Conservation (phyloP, 202 grass and related monocot species). For the Elaeis oleifera region DNA sequence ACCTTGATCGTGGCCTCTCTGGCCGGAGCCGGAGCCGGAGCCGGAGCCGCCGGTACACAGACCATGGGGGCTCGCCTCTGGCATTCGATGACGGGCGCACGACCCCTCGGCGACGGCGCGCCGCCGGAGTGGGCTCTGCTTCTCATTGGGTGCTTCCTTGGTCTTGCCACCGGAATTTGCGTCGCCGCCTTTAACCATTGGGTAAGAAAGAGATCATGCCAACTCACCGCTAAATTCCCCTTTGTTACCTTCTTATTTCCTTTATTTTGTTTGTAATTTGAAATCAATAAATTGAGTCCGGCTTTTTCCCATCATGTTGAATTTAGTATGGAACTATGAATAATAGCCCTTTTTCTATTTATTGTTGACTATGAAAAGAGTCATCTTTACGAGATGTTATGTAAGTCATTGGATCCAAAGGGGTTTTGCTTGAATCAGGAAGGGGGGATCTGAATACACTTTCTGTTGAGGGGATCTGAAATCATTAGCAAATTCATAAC, state of each 20-base stretch:
- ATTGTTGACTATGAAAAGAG: too few species aligned
- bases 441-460: too few species aligned
- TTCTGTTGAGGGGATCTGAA: too few species aligned
- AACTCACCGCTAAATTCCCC: too few species aligned
- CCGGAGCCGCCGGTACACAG: constrained; percentile 16
- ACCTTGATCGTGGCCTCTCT: constrained; percentile 10
- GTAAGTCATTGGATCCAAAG: too few species aligned
- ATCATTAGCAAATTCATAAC: too few species aligned
- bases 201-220: constrained; percentile 27
- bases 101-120: constrained; percentile 74
- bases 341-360: too few species aligned
- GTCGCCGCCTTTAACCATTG: constrained; percentile 90
- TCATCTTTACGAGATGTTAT: too few species aligned
- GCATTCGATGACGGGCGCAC: not conserved
- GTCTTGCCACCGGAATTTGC: constrained; percentile 78
- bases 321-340: too few species aligned
- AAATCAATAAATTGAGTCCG: too few species aligned
- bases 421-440: too few species aligned
- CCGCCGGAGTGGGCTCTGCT: constrained; percentile 98
- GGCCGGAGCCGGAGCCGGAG: constrained; percentile 22
- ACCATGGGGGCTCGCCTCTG: constrained; percentile 23
- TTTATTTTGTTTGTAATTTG: not conserved
- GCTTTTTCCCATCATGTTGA: too few species aligned
- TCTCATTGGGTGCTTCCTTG: constrained; percentile 91
- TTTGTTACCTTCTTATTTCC: not conserved